Evolutionary conservation across 805 yeast genomes (phyloP).

Genomic region (Barnettozyma populi): DNA sequence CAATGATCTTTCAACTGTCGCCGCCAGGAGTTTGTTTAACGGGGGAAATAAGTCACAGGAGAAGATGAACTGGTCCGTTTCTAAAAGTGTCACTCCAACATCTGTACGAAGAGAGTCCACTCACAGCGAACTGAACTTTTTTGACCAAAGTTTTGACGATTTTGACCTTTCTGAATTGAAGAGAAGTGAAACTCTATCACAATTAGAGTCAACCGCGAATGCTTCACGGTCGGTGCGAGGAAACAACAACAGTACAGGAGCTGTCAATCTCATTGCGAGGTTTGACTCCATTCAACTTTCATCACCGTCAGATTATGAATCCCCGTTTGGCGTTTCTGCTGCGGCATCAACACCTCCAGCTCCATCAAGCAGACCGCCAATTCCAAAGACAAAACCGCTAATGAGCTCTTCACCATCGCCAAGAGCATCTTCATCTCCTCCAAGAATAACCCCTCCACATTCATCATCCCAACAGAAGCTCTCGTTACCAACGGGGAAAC

Average conservation of each 20-base stretch:
- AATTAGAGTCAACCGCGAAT: conserved; percentile 22
- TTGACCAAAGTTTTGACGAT: conserved; percentile 23
- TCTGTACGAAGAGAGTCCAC: conserved; percentile 9
- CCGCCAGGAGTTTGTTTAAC: conserved; percentile 20
- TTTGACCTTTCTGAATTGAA: conserved; percentile 16
- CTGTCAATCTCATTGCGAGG: neutral
- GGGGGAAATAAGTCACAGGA: conserved; percentile 2
- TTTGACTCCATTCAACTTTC: neutral
- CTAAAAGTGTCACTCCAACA: conserved; percentile 13
- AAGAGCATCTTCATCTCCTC: neutral
- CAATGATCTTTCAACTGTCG: conserved; percentile 22
- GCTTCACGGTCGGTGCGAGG: conserved; percentile 18
- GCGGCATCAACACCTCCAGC: neutral
- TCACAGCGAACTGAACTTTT: conserved; percentile 15
- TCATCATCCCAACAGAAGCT: neutral
- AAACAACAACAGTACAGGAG: conserved; percentile 1
- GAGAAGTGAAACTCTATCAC: conserved; percentile 23
- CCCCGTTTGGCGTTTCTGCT: neutral
- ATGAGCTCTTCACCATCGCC: conserved; percentile 7
- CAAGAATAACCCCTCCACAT: neutral
- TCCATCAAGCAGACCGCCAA: conserved; percentile 6
- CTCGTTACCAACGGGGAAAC: neutral
- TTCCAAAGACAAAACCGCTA: conserved; percentile 6
- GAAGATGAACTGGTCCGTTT: conserved; percentile 20
- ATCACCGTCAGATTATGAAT: neutral